Evolutionary conservation across 495 filamentous ascomycete species (phyloP), one percentile per base, ranked within the genome.

Genomic region (Penicillium tannophilum): DNA sequence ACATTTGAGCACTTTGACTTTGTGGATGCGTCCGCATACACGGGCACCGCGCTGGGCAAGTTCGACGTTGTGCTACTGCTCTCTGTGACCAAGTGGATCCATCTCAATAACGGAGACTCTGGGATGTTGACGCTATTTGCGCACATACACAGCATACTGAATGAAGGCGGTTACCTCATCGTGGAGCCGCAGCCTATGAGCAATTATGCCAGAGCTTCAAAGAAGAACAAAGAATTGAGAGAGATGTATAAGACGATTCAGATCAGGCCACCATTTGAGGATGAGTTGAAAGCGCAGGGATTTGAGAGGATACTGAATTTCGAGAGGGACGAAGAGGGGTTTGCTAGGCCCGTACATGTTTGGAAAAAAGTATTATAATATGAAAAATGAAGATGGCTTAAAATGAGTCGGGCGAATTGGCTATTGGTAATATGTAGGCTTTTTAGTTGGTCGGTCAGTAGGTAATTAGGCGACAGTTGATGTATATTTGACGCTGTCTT

Each of bases 11-110:
- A 69, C 56, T 69, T 69, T 63, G 63, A 67, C 47, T 76, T 79
- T 45, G 79, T 77, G 57, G 86, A 86, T 60, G 82, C 82, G 19
- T 80, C 78, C 16, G 75, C 82, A 64, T 89, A 64, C 61, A 84
- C 72, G 7, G 74, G 75, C 39, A 72, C 70, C 10, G 66, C 66
- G 46, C 55, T 64, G 56, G 66, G 66, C 55, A 69, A 69, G 52
- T 69, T 69, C 56, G 66, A 69, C 31, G 66, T 69, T 58, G 66
- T 64, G 28, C 51, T 69, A 45, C 54, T 69, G 56, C 66, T 69
- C 30, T 69, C 66, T 52, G 63, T 69, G 49, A 69, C 66, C 8
- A 69, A 69, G 47, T 69, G 66, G 66, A 51, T 69, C 26, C 63
- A 69, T 63, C 66, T 69, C 33, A 69, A 69, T 43, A 69, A 69